Evolutionary conservation across 2,329 filamentous ascomycete genomes (phyloP).

Genomic region (Trichoderma koningiopsis): DNA sequence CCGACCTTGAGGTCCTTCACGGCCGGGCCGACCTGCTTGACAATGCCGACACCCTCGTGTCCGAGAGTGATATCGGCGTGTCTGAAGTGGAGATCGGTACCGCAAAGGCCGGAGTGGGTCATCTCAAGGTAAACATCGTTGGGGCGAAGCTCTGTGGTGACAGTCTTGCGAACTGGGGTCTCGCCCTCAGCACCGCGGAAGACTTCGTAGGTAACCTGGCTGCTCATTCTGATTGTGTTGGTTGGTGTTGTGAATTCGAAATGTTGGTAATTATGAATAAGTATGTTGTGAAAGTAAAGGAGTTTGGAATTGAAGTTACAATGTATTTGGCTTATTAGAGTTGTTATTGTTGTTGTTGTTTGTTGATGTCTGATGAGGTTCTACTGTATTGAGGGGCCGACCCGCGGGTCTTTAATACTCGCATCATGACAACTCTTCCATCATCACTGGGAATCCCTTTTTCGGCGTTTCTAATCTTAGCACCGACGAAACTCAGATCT

Average conservation of each 20-base stretch:
- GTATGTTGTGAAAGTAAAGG: background rate
- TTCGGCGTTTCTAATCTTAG: background rate
- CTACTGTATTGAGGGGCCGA: background rate
- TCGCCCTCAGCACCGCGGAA: conserved; percentile 16
- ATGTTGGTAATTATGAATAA: background rate
- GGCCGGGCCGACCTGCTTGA: conserved; percentile 55
- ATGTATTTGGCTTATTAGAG: background rate
- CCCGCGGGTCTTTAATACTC: conserved; percentile 13
- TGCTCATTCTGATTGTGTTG: conserved; percentile 3
- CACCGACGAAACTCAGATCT: background rate
- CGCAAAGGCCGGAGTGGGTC: conserved; percentile 68
- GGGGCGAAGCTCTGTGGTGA: conserved; percentile 13
- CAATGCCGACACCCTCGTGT: conserved; percentile 66
- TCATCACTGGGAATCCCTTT: background rate
- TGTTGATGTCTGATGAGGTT: background rate
- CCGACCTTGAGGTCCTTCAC: conserved; percentile 56
- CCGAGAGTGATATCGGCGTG: conserved; percentile 48
- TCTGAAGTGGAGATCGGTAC: conserved; percentile 58
- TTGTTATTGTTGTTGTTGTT: background rate
- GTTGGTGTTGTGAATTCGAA: background rate
- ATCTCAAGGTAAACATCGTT: conserved; percentile 64
- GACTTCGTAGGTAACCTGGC: conserved; percentile 18
- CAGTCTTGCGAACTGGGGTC: conserved; percentile 11
- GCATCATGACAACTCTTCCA: background rate
- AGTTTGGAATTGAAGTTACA: background rate